A percentile compares a stretch with the other conserved stretches of the same genome.
Evolutionary conservation across 192 early-diverging fungal species (phyloP).

Genomic region (Radiomyces spectabilis): DNA sequence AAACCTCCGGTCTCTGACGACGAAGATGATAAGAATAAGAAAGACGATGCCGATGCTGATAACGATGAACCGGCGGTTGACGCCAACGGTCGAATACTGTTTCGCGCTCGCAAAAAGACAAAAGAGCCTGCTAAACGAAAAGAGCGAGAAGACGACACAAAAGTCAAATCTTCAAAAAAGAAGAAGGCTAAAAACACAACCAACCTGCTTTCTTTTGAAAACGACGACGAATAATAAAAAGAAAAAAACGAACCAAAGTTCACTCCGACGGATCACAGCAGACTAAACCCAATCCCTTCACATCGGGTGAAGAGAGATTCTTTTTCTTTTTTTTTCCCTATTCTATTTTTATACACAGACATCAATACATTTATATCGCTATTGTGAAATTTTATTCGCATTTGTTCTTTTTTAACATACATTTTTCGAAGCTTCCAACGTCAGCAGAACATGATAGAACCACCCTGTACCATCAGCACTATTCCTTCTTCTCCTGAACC

Average conservation of each 20-base stretch:
- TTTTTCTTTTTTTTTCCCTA: neutral
- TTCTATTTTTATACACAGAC: neutral
- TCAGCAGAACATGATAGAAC: too few relatives aligned
- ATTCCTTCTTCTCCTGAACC: conserved; percentile 12
- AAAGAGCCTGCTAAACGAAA: conserved; percentile 3
- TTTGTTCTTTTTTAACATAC: neutral
- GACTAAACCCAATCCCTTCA: too few relatives aligned
- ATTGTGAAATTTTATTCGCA: neutral
- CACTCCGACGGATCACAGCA: too few relatives aligned
- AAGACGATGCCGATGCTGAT: neutral
- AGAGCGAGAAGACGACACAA: conserved; percentile 5
- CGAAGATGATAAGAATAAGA: neutral
- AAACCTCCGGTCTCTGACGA: conserved; percentile 10
- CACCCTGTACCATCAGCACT: neutral
- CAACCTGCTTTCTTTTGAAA: conserved; percentile 16
- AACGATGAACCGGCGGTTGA: conserved; percentile 9
- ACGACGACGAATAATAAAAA: neutral
- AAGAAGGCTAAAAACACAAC: conserved; percentile 14
- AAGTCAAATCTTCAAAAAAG: conserved; percentile 1
- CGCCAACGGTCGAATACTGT: conserved; percentile 19
- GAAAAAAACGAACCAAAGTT: too few relatives aligned
- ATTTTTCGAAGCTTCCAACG: too few relatives aligned
- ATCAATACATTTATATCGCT: neutral
- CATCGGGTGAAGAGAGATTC: too few relatives aligned
- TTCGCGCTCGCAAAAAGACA: conserved; percentile 11